Conservation (phyloP, 2,329 filamentous ascomycete genomes). For the Curvularia lunata region DNA sequence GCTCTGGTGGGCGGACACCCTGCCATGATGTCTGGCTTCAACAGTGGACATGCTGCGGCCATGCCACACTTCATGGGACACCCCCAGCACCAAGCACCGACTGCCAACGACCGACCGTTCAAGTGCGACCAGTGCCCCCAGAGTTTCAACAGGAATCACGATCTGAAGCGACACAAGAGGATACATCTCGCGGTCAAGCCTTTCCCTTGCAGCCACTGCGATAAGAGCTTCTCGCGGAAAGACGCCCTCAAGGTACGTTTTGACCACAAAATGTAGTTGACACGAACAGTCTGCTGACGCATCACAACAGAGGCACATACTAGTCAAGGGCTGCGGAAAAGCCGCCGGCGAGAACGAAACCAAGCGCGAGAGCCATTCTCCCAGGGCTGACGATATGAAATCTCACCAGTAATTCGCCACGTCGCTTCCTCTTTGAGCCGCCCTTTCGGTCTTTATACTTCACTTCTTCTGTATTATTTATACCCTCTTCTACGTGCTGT, state of each 20-base stretch:
- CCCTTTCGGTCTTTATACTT: slow-evolving; percentile 28
- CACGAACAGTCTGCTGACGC: slow-evolving; percentile 44
- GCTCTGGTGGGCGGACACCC: slow-evolving; percentile 69
- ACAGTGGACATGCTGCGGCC: slow-evolving; percentile 66
- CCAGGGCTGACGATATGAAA: slow-evolving; percentile 43
- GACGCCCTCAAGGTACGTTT: slow-evolving; percentile 89
- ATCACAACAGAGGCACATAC: slow-evolving; percentile 63
- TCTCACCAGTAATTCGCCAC: slow-evolving; percentile 23
- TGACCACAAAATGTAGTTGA: background rate
- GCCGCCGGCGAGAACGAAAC: slow-evolving; percentile 40
- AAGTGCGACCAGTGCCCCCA: slow-evolving; percentile 92
- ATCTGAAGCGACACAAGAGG: slow-evolving; percentile 92
- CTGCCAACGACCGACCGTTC: slow-evolving; percentile 82
- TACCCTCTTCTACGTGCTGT: slow-evolving; percentile 17
- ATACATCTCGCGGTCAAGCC: slow-evolving; percentile 97
- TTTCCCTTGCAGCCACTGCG: slow-evolving; percentile 87
- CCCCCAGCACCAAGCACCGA: slow-evolving; percentile 57
- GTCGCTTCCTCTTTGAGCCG: background rate
- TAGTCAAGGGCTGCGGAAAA: slow-evolving; percentile 72
- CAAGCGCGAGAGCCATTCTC: slow-evolving; percentile 45
- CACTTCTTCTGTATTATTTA: slow-evolving; percentile 47
- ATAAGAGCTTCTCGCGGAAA: slow-evolving; percentile 96
- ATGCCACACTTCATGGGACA: slow-evolving; percentile 68
- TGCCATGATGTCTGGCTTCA: slow-evolving; percentile 64
- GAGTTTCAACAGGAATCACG: slow-evolving; percentile 95